Base-by-base conservation (phyloP, 306 rosid genomes). In the barrel medic (Medicago truncatula) region DNA sequence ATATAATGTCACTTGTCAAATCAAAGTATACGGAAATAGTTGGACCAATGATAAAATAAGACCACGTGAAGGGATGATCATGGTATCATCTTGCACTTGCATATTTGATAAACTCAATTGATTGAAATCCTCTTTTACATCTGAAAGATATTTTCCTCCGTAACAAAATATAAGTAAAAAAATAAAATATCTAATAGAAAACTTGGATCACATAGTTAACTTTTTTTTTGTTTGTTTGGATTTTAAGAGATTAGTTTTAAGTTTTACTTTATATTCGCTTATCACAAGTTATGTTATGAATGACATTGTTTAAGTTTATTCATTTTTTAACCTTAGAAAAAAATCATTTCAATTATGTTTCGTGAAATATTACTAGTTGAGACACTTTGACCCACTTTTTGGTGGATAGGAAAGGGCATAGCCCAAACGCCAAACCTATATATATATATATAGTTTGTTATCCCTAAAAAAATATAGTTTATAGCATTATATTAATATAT, bases 31-130 rank as follows among this genome's bases (percentile, higher is more conserved):
- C 0, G 10, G 58, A 52, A 16, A 16, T 6, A 2, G 16, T 60
- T 61, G 67, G 67, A 28, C 67, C 67, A 61, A 61, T 61, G 21
- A 61, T 61, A 7, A 61, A 59, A 9, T 1, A 7, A 7, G 43
- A 31, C 67, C 67, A 61, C 43, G 67, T 61, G 67, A 61, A 61
- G 67, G 43, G 67, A 31, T 61, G 18, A n/a, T n/a, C n/a, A n/a
- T n/a, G n/a, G 7, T 61, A 31, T 61, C 67, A 31, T 61, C 9
- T 28, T 34, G 5, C 20, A 23, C 16, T 58, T 58, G 5, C 38
- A 61, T 9, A 31, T 61, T 28, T 7, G 0, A 60, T 28, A 14
- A 60, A 2, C 2, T 28, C 67, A 18, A 58, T 59, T 59, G 15
- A 59, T 61, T 31, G 43, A 28, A 7, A 61, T 36, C 2, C 6